Base-by-base conservation (phyloP, 352 stramenopile genomes). In the Globisporangium spinosum region DNA sequence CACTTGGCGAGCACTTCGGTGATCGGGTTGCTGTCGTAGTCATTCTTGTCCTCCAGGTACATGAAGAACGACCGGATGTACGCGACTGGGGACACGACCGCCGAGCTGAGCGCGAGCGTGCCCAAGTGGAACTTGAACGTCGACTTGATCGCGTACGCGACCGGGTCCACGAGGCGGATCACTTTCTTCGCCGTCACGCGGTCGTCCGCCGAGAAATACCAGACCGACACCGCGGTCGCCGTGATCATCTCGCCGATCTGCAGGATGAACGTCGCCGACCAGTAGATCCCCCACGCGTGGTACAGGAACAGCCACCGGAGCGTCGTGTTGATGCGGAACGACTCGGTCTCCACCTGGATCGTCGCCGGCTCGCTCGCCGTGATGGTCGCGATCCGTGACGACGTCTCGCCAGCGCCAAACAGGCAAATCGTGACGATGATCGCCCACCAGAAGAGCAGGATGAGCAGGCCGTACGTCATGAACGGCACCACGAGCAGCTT, bases 1-100 rank as follows among this genome's bases (percentile, higher is more conserved):
- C 74, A 82, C 17, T 83, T 89, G 34, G 77, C 83, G 17, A 86
- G 73, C 7, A 83, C 62, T 25, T 80, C 73, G 8, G 82, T 89
- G 32, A 92, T 62, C 7, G 74, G 51, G 62, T 89, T 93, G 55
- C 80, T 81, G 56, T 90, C 80, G 40, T 83, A 84, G 54, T 94
- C 87, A 55, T 90, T 91, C 75, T 93, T 89, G 73, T 89, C 82
- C 74, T 93, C 84, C 35, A 94, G 69, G 73, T 94, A 93, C 68
- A 85, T 79, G 62, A 92, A 92, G 63, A 94, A 90, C 45, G 80
- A 75, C 15, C 85, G 87, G 13, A 93, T 71, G 68, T 83, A 80
- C 51, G 87, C 77, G 34, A 94, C 83, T 0, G 80, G 82, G 1
- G 78, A 76, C 9, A 94, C 82, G 9, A 78, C 72, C 20, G 74